A percentile compares a stretch with the other conserved stretches of the same genome.
Conservation (phyloP, 2,329 filamentous ascomycete genomes). For the Aciculosporium take region DNA sequence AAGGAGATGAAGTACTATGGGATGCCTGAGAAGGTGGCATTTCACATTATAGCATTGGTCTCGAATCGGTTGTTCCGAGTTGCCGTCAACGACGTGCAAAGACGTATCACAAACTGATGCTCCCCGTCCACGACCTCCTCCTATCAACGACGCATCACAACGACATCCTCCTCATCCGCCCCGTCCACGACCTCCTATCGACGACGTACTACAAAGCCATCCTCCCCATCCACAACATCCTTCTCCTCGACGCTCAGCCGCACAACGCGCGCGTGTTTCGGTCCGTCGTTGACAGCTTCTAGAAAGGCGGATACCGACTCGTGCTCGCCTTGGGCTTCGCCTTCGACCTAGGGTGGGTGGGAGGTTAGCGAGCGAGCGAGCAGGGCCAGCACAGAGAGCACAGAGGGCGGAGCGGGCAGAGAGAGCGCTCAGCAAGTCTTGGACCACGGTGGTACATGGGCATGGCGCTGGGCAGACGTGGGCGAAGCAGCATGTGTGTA, state of each 20-base stretch:
- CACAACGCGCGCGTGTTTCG: conserved; percentile 55
- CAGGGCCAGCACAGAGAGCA: too few relatives aligned
- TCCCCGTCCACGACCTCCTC: neutral
- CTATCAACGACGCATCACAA: conserved; percentile 20
- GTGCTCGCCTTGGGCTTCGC: conserved; percentile 69
- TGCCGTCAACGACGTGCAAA: too few relatives aligned
- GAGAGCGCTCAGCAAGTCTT: neutral
- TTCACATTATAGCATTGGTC: too few relatives aligned
- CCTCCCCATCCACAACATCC: conserved; percentile 50
- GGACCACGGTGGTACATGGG: too few relatives aligned
- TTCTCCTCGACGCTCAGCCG: conserved; percentile 58
- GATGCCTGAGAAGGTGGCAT: too few relatives aligned
- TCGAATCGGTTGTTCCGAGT: too few relatives aligned
- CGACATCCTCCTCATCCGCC: conserved; percentile 53
- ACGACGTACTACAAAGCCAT: conserved; percentile 44
- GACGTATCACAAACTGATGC: neutral
- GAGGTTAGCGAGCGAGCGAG: neutral
- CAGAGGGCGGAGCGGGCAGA: neutral
- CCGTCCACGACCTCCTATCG: conserved; percentile 45
- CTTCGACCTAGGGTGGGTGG: conserved; percentile 51
- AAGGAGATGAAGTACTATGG: too few relatives aligned
- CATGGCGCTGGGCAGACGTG: too few relatives aligned
- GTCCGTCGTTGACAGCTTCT: conserved; percentile 61
- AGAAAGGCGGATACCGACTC: conserved; percentile 54
- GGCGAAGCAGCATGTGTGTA: too few relatives aligned